These are phyloP conservation scores for Dendryphion nanum DNA, from an alignment of 2,329 filamentous ascomycete genomes.

Conservation along the genomic window DNA sequence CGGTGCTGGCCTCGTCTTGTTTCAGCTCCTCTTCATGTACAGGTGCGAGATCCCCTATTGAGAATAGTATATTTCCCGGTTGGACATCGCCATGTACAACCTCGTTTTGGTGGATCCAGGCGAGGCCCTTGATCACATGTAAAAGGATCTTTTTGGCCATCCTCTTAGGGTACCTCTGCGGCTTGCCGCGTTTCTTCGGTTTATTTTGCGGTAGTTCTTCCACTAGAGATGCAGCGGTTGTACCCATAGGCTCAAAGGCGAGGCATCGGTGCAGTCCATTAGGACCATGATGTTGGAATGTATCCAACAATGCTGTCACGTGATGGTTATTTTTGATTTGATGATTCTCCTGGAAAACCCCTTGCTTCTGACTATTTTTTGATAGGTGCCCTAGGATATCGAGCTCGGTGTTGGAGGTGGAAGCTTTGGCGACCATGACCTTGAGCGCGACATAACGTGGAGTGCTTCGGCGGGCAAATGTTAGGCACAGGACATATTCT, in stretches of 20 bases:
- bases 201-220: slow-evolving; percentile 14
- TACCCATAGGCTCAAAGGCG: slow-evolving; percentile 5
- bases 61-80: slow-evolving; percentile 40
- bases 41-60: slow-evolving; percentile 26
- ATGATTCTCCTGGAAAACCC: not conserved
- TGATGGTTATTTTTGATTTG: not conserved
- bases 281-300: slow-evolving; percentile 7
- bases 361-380: too few species aligned
- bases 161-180: slow-evolving; percentile 11
- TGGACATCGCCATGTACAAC: slow-evolving; percentile 45
- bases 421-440: slow-evolving; percentile 9
- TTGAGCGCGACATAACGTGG: slow-evolving; percentile 13
- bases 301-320: not conserved
- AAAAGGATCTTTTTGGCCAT: slow-evolving; percentile 34
- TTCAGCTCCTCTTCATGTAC: slow-evolving; percentile 14
- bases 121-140: slow-evolving; percentile 40
- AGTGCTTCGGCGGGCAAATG: slow-evolving; percentile 1
- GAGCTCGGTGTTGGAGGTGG: slow-evolving; percentile 4
- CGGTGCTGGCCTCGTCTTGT: slow-evolving; percentile 17
- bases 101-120: slow-evolving; percentile 39
- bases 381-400: slow-evolving; percentile 2
- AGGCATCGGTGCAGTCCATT: slow-evolving; percentile 10
- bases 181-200: slow-evolving; percentile 9
- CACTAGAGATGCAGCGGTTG: slow-evolving; percentile 7
- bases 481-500: not conserved